These are phyloP conservation scores for Tephrocybe sp. DNA, from an alignment of 768 basidiomycete genomes.

Conservation along the genomic window DNA sequence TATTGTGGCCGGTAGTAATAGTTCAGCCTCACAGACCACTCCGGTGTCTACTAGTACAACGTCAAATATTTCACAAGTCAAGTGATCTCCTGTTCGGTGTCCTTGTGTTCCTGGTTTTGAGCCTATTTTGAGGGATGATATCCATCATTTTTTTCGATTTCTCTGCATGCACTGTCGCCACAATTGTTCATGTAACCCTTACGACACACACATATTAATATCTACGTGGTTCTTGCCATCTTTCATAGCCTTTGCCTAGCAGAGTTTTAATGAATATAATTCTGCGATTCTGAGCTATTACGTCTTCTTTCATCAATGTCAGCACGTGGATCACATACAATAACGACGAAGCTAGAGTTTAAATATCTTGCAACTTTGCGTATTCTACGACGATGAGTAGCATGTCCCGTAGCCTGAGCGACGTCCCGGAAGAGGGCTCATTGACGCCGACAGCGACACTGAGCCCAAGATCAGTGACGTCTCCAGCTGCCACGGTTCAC, in stretches of 20 bases:
- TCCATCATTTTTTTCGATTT: neutral
- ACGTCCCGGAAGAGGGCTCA: conserved; percentile 33
- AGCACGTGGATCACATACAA: conserved; percentile 2
- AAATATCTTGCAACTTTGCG: neutral
- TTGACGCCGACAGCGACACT: conserved; percentile 17
- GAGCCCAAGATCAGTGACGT: conserved; percentile 11
- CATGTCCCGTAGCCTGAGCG: conserved; percentile 25
- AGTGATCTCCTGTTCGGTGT: conserved; percentile 4
- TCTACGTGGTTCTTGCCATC: too few relatives aligned
- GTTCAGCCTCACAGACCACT: conserved; percentile 7
- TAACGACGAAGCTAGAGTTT: neutral
- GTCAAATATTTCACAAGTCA: conserved; percentile 1
- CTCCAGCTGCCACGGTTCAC: neutral
- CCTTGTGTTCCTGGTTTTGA: conserved; percentile 7
- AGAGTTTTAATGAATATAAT: too few relatives aligned
- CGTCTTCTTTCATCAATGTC: neutral
- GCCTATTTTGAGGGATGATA: conserved; percentile 2
- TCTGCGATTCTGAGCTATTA: neutral
- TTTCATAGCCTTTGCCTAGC: too few relatives aligned
- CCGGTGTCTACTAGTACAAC: conserved; percentile 5
- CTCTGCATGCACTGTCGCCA: neutral
- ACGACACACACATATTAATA: too few relatives aligned
- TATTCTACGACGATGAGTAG: conserved; percentile 22
- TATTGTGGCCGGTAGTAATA: too few relatives aligned
- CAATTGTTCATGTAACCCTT: too few relatives aligned